Evolutionary conservation across 768 basidiomycete species (phyloP), one percentile per base, ranked within the genome.

Genomic region (Amanita muscaria): DNA sequence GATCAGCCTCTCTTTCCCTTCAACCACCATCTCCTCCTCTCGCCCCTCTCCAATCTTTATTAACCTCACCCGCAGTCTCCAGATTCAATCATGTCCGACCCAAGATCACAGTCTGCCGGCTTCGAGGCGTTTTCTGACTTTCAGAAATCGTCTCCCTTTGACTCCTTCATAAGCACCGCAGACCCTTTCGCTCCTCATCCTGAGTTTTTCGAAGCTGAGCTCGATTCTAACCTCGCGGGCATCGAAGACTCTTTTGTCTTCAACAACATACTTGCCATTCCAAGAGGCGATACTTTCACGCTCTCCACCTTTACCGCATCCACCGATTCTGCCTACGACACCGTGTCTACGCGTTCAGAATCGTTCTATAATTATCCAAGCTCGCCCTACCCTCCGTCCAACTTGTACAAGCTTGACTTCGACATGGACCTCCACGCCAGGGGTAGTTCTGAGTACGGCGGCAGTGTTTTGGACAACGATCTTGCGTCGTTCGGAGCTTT

Each of bases 181-280:
- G 84, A 86, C 65, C 74, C 84, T 64, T 70, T 79, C 55, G 83
- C 82, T 42, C 84, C 86, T 34, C 77, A 83, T 57, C 82, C 84
- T 49, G 86, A 88, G 70, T 72, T 79, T 51, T 89, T 90, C 67
- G 88, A 89, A 60, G 74, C 75, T 41, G 88, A 90, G 64, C 74
- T 90, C 56, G 87, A 88, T 64, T 69, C 68, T 25, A 74, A 68
- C 65, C 76, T 86, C 55, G 77, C 77, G 54, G 77, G 73, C 34
- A 75, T 80, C 59, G 77, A 83, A 67, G 73, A 79, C 59, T 71
- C 77, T 56, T 69, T 78, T 45, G 76, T 79, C 52, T 73, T 71
- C 51, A 76, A 74, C 65, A 76, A 77, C 64, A 69, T 77, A 46
- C 84, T 80, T 68, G 68, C 72, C 53, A 73, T 74, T 64, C 68